These are phyloP conservation scores for Sutorius australiensis DNA, from an alignment of 768 basidiomycete genomes.

Conservation along the genomic window DNA sequence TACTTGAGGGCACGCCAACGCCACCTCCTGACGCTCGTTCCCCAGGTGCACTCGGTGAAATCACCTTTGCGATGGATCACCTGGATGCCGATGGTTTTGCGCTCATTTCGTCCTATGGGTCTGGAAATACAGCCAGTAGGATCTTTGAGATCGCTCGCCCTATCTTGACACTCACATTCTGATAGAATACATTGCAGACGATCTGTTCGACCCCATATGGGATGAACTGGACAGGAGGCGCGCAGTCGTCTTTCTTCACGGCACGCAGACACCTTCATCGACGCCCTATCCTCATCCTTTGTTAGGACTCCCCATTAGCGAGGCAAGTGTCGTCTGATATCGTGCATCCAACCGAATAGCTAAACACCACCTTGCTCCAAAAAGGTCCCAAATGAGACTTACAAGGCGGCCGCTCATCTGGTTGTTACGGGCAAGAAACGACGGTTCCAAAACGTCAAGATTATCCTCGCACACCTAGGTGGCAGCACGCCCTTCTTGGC, in stretches of 20 bases:
- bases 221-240: conserved; percentile 57
- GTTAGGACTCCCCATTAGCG: conserved; percentile 65
- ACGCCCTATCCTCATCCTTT: conserved; percentile 59
- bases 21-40: conserved; percentile 5
- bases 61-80: conserved; percentile 56
- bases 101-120: conserved; percentile 64
- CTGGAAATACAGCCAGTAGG: conserved; percentile 51
- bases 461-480: conserved; percentile 74
- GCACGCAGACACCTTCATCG: conserved; percentile 61
- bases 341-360: background rate
- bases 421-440: conserved; percentile 71
- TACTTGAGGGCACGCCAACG: background rate
- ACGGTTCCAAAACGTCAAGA: conserved; percentile 52
- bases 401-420: conserved; percentile 75
- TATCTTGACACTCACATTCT: conserved; percentile 3
- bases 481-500: conserved; percentile 64
- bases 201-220: conserved; percentile 64
- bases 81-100: conserved; percentile 63
- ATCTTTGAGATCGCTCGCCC: background rate
- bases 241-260: conserved; percentile 70
- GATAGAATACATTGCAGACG: conserved; percentile 64
- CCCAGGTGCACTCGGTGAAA: conserved; percentile 57
- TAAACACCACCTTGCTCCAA: conserved; percentile 4
- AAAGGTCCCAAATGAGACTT: conserved; percentile 75
- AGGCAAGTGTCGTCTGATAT: conserved; percentile 40